Conservation (phyloP, 1,284 basidiomycete species). For the Trichosporon faecale region DNA sequence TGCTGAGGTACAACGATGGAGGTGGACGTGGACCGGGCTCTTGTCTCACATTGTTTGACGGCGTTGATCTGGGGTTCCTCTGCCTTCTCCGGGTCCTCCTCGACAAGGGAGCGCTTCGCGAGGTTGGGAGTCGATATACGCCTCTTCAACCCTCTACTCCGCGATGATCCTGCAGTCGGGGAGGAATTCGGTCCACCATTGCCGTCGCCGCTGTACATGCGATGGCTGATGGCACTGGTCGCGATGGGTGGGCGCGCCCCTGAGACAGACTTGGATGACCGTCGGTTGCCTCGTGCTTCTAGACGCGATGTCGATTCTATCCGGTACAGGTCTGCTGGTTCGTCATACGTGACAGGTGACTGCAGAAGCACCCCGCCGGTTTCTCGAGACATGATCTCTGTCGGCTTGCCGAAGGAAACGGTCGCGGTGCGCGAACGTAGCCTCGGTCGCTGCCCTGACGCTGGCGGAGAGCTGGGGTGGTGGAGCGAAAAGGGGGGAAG, state of each 20-base stretch:
- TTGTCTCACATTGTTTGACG: conserved; percentile 29
- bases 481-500: conserved; percentile 5
- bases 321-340: conserved; percentile 10
- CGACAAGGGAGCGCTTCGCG: conserved; percentile 15
- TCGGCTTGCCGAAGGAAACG: conserved; percentile 30
- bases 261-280: conserved; percentile 32
- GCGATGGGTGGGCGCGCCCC: conserved; percentile 25
- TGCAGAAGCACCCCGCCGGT: conserved; percentile 14
- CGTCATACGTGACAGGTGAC: conserved; percentile 8
- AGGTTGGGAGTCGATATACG: conserved; percentile 43
- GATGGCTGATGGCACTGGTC: conserved; percentile 18
- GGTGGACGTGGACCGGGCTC: conserved; percentile 46
- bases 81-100: conserved; percentile 23
- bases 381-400: conserved; percentile 24
- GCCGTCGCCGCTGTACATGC: conserved; percentile 15
- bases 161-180: conserved; percentile 12
- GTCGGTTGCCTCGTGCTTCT: conserved; percentile 15
- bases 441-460: conserved; percentile 12
- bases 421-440: conserved; percentile 40
- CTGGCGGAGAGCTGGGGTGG: neutral
- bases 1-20: conserved; percentile 40
- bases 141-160: conserved; percentile 36
- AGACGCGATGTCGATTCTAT: conserved; percentile 9
- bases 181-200: conserved; percentile 12
- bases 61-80: conserved; percentile 14